Percentiles rank a stretch among this genome's conserved stretches.
Evolutionary conservation across 148 eudicot genomes (phyloP).

Genomic region (Pouteria glomerata): DNA sequence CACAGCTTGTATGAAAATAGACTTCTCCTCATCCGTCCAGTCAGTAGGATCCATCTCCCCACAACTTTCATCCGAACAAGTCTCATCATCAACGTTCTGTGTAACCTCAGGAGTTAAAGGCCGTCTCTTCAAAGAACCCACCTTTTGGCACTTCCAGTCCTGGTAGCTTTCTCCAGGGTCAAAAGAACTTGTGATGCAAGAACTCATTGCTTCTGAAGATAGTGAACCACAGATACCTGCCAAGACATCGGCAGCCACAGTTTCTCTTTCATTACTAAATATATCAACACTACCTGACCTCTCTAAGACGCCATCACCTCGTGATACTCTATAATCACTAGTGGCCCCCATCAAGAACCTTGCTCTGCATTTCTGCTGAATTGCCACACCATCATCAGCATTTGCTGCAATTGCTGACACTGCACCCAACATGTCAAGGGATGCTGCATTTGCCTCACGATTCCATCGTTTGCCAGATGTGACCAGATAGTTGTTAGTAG

Average conservation of each 20-base stretch:
- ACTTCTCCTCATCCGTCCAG: constrained; percentile 90
- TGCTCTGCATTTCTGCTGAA: constrained; percentile 20
- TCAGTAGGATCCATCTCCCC: constrained; percentile 57
- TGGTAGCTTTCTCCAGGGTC: constrained; percentile 57
- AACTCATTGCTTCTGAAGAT: constrained; percentile 84
- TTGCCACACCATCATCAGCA: constrained; percentile 40
- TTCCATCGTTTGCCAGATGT: constrained; percentile 66
- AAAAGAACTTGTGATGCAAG: constrained; percentile 77
- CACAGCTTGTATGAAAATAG: constrained; percentile 60
- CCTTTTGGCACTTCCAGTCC: constrained; percentile 39
- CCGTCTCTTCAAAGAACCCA: constrained; percentile 28
- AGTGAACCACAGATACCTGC: constrained; percentile 89
- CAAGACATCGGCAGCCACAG: constrained; percentile 83
- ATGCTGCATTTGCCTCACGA: constrained; percentile 56
- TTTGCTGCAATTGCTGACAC: constrained; percentile 73
- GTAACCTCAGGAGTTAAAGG: constrained; percentile 65
- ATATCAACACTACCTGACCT: constrained; percentile 38
- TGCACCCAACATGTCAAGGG: constrained; percentile 73
- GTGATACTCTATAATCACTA: constrained; percentile 19
- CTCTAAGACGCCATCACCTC: constrained; percentile 31
- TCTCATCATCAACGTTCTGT: constrained; percentile 55
- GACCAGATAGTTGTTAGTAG: constrained; percentile 47
- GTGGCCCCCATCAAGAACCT: constrained; percentile 25
- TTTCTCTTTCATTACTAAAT: constrained; percentile 60
- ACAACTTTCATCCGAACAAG: constrained; percentile 88